phyloP scores from a whole-genome alignment of 257 asterid species.

The Rhazya stricta region DNA sequence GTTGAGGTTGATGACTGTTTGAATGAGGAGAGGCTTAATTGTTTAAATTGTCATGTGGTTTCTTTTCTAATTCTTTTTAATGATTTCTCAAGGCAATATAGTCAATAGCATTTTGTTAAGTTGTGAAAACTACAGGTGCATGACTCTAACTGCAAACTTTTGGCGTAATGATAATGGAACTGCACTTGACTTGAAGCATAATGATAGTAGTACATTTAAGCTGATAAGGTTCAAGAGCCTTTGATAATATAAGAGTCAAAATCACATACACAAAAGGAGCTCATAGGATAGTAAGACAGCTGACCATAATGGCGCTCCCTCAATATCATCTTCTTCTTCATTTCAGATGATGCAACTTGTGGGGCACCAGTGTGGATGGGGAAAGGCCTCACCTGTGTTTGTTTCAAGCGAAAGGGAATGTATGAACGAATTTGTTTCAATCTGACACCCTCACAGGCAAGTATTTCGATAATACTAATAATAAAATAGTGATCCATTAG shows the following conservation, averaged over 20 bases:
- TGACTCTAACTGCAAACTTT: neutral
- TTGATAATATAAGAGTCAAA: neutral
- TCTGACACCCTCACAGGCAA: slow-evolving; percentile 65
- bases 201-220: neutral
- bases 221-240: neutral
- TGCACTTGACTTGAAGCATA: neutral
- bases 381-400: slow-evolving; percentile 66
- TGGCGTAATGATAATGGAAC: neutral
- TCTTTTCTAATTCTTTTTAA: neutral
- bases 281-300: neutral
- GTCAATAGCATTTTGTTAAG: neutral
- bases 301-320: neutral
- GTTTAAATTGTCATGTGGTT: neutral
- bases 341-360: slow-evolving; percentile 49
- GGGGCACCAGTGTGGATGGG: slow-evolving; percentile 58
- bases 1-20: neutral
- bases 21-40: neutral
- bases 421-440: slow-evolving; percentile 42
- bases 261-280: neutral
- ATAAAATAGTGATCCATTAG: neutral
- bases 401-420: slow-evolving; percentile 65
- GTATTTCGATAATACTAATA: slow-evolving; percentile 4
- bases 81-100: neutral
- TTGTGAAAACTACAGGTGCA: neutral
- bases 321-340: slow-evolving; percentile 2